phyloP scores from a whole-genome alignment of 495 filamentous ascomycete genomes.

The Xylaria cubensis region DNA sequence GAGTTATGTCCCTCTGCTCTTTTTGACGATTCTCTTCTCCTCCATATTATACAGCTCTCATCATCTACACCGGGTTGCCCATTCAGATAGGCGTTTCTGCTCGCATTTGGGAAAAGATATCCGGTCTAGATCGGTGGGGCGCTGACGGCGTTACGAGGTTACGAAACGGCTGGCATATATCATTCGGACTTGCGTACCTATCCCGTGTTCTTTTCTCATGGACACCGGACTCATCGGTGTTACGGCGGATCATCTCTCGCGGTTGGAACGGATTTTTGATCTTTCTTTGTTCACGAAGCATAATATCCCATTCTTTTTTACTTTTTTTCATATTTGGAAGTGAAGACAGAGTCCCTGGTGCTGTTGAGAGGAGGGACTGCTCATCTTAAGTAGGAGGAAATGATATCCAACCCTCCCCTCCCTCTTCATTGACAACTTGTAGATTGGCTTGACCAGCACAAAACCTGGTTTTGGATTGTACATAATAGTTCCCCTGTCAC shows the following conservation, averaged over 20 bases:
- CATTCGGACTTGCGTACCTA: constrained; percentile 34
- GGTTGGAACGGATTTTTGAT: constrained; percentile 15
- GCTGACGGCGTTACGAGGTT: constrained; percentile 42
- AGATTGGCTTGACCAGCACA: constrained; percentile 1
- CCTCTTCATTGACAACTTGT: constrained; percentile 9
- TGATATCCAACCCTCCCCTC: background rate
- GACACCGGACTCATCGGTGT: constrained; percentile 33
- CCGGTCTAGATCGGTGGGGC: constrained; percentile 30
- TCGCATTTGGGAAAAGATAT: constrained; percentile 26
- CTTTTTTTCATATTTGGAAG: background rate
- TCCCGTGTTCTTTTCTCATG: constrained; percentile 26
- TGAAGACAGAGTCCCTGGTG: constrained; percentile 7
- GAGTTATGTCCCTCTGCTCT: background rate
- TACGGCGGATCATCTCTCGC: constrained; percentile 26
- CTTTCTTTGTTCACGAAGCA: constrained; percentile 17
- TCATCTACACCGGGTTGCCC: constrained; percentile 20
- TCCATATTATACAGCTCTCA: constrained; percentile 30
- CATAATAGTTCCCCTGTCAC: constrained; percentile 18
- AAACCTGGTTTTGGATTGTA: constrained; percentile 11
- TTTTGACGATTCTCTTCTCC: constrained; percentile 38
- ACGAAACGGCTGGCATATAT: constrained; percentile 42
- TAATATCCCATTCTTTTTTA: constrained; percentile 22
- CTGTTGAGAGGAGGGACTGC: background rate
- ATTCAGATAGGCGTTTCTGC: constrained; percentile 23
- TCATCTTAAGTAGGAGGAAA: background rate